Evolutionary conservation across 441 rosid species (phyloP).

Genomic region (Pelargonium australe): DNA sequence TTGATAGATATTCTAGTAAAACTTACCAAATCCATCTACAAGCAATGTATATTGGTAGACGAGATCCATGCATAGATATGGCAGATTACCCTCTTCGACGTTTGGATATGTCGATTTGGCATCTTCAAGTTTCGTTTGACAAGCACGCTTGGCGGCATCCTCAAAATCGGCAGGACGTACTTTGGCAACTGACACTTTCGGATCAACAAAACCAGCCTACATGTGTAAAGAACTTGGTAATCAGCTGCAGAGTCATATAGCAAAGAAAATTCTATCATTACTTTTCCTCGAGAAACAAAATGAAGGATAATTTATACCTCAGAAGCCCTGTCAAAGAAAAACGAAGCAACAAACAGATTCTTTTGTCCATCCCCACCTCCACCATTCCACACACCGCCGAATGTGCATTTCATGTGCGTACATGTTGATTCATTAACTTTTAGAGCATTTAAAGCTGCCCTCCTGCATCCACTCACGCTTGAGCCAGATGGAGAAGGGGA

Average conservation of each 20-base stretch:
- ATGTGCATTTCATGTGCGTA: constrained; percentile 80
- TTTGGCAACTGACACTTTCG: constrained; percentile 50
- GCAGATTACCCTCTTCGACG: constrained; percentile 52
- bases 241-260: background rate
- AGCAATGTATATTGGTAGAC: constrained; percentile 81
- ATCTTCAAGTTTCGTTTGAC: constrained; percentile 58
- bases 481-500: constrained; percentile 61
- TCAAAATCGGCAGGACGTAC: constrained; percentile 67
- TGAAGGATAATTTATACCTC: constrained; percentile 45
- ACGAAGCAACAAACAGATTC: constrained; percentile 82
- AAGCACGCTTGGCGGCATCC: constrained; percentile 76
- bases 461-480: constrained; percentile 63
- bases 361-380: constrained; percentile 98
- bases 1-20: background rate
- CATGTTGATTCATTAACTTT: constrained; percentile 73
- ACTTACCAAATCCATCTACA: constrained; percentile 84
- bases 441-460: constrained; percentile 64
- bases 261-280: too few relatives aligned
- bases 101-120: constrained; percentile 44
- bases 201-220: constrained; percentile 78
- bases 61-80: constrained; percentile 92
- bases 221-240: constrained; percentile 7
- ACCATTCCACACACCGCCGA: constrained; percentile 96
- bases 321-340: constrained; percentile 95
- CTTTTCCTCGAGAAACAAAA: too few relatives aligned